Percentiles rank a stretch among this genome's conserved stretches.
These are phyloP conservation scores for Nitzschia inconspicua DNA, from an alignment of 108 stramenopile genomes.

Conservation along the genomic window DNA sequence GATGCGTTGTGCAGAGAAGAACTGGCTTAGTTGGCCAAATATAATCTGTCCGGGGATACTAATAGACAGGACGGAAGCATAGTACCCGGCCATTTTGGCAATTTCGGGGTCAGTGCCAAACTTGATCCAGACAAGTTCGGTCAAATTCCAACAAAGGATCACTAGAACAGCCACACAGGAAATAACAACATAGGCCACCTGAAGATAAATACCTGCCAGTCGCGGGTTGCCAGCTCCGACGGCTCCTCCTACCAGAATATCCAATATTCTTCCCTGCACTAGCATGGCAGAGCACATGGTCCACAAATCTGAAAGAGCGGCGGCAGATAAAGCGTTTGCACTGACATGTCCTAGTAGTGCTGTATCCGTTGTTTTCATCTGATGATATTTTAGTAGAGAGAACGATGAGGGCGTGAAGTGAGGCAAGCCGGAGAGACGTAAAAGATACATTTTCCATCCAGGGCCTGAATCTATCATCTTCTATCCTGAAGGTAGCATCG, in stretches of 20 bases:
- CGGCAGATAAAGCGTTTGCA: constrained; percentile 34
- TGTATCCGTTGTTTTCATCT: constrained; percentile 82
- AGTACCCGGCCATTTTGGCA: constrained; percentile 61
- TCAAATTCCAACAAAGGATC: constrained; percentile 50
- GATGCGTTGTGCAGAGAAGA: constrained; percentile 65
- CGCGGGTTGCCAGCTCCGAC: constrained; percentile 45
- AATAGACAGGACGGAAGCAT: constrained; percentile 54
- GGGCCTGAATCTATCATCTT: no score
- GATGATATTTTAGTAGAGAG: background rate
- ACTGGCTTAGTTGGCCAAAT: constrained; percentile 62
- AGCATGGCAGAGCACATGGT: constrained; percentile 63
- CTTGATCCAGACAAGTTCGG: constrained; percentile 42
- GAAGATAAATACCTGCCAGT: constrained; percentile 44
- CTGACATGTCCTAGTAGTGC: constrained; percentile 59
- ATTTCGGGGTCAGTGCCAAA: constrained; percentile 41
- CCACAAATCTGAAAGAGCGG: constrained; percentile 56
- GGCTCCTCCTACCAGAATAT: constrained; percentile 29
- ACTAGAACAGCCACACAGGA: constrained; percentile 38
- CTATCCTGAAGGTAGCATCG: background rate
- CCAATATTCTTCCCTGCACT: constrained; percentile 24
- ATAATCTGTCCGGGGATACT: constrained; percentile 51
- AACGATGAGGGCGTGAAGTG: no score
- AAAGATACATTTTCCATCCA: background rate
- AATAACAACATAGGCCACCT: constrained; percentile 53
- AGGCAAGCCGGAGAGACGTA: background rate